Conservation (phyloP, 2,329 filamentous ascomycete genomes). For the Botrytis tulipae region DNA sequence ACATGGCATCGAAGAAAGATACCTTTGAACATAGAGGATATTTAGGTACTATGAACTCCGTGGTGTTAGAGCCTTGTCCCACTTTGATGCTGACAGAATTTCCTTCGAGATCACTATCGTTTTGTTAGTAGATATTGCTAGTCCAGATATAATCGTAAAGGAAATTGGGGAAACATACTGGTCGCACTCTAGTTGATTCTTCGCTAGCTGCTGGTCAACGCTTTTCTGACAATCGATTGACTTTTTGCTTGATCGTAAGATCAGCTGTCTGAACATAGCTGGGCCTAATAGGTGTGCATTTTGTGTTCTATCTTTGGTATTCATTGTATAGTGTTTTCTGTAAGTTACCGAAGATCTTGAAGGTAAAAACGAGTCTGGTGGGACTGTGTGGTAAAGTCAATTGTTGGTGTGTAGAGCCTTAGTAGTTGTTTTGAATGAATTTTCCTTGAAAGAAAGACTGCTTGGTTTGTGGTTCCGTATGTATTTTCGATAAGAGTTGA, state of each 20-base stretch:
- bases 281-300: neutral
- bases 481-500: neutral
- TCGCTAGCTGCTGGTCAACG: too few species aligned
- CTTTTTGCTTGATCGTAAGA: neutral
- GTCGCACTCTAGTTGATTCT: too few species aligned
- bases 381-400: neutral
- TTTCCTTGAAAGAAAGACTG: neutral
- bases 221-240: accelerated
- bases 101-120: neutral
- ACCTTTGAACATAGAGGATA: neutral
- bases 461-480: neutral
- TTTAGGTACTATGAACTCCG: neutral
- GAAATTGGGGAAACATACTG: neutral
- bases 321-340: neutral
- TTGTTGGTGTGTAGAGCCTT: neutral
- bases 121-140: neutral
- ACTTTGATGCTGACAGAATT: neutral
- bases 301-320: neutral
- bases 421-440: neutral
- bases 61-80: neutral
- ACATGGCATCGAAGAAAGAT: neutral
- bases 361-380: neutral
- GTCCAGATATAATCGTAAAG: neutral
- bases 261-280: neutral
- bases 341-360: accelerated